Evolutionary conservation across 2,329 filamentous ascomycete genomes (phyloP), one percentile per base, ranked within the genome.

Genomic region (Helicocarpus griseus): DNA sequence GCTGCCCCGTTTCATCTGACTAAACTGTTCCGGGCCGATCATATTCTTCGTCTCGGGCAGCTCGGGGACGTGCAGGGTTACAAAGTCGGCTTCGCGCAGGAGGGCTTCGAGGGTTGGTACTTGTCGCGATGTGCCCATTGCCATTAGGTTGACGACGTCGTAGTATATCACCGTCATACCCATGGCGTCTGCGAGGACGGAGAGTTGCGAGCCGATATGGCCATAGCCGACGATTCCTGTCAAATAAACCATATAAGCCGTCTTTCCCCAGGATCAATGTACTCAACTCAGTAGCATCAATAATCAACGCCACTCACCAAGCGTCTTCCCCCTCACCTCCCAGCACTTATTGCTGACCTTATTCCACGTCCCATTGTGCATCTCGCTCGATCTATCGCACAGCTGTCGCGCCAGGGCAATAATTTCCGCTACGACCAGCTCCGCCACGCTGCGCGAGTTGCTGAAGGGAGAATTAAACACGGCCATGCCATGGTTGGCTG

Each of bases 381-480:
- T 82, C 74, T 98, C 93, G 63, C 81, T 89, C 56, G 88, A 95
- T 60, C 93, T 87, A 70, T 98, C 93, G 56, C 88, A 85, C 31
- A 98, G 78, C 72, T 98, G 93, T 54, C 93, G 85, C 21, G 93
- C 93, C 50, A 98, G 83, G 36, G 79, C 76, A 63, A 98, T 96
- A 65, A 98, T 90, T 72, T 96, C 91, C 50, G 78, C 86, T 66
- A 98, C 96, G 61, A 97, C 89, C 52, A 97, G 77, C 75, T 98
- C 93, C 52, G 93, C 93, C 48, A 98, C 93, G 67, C 88, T 95
- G 68, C 93, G 86, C 7, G 91, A 97, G 74, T 98, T 98, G 73
- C 87, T 90, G 73, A 98, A 98, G 1, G 93, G 93, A 43, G 93
- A 97, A 74, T 98, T 98, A 82, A 98, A 98, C 57, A 98, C 93